Percentiles rank a stretch among this genome's conserved stretches.
Evolutionary conservation across 225 moss, liverwort and hornwort species (phyloP).

Genomic region (Polytrichum formosum): DNA sequence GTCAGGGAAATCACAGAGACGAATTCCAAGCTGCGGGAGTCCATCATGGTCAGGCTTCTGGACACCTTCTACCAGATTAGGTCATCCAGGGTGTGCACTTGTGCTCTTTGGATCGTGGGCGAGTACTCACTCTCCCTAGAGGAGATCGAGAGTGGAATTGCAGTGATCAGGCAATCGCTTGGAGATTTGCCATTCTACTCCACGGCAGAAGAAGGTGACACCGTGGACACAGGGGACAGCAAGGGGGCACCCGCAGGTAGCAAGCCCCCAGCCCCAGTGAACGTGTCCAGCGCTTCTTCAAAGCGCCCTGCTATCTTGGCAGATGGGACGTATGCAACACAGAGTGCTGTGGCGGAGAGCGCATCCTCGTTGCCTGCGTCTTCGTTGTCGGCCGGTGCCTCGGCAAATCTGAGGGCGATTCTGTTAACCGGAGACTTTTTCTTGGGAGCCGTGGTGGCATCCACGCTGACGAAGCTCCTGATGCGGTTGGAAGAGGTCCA

Average conservation of each 20-base stretch:
- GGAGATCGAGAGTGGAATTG: slow-evolving; percentile 80
- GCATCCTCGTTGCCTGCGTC: slow-evolving; percentile 43
- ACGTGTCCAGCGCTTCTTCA: slow-evolving; percentile 62
- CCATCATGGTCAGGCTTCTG: slow-evolving; percentile 73
- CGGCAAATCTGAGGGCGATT: slow-evolving; percentile 74
- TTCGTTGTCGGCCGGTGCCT: slow-evolving; percentile 33
- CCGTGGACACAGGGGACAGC: slow-evolving; percentile 34
- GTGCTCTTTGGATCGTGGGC: slow-evolving; percentile 92
- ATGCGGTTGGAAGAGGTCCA: slow-evolving; percentile 75
- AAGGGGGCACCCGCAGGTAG: slow-evolving; percentile 21
- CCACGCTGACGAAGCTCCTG: slow-evolving; percentile 82
- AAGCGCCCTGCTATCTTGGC: slow-evolving; percentile 94
- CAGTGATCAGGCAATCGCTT: slow-evolving; percentile 79
- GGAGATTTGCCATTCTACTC: slow-evolving; percentile 91
- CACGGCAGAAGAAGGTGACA: slow-evolving; percentile 62
- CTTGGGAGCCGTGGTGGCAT: slow-evolving; percentile 82
- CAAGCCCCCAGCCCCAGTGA: slow-evolving; percentile 58
- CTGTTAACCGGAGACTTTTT: slow-evolving; percentile 92
- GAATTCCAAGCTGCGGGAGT: slow-evolving; percentile 79
- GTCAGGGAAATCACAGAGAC: slow-evolving; percentile 89
- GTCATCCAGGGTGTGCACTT: slow-evolving; percentile 83
- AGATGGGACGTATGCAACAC: slow-evolving; percentile 94
- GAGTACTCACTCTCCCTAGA: slow-evolving; percentile 75
- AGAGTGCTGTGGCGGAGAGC: slow-evolving; percentile 83
- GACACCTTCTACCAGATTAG: slow-evolving; percentile 92